Base-by-base conservation (phyloP, 1,284 basidiomycete species). In the Malassezia sp. region DNA sequence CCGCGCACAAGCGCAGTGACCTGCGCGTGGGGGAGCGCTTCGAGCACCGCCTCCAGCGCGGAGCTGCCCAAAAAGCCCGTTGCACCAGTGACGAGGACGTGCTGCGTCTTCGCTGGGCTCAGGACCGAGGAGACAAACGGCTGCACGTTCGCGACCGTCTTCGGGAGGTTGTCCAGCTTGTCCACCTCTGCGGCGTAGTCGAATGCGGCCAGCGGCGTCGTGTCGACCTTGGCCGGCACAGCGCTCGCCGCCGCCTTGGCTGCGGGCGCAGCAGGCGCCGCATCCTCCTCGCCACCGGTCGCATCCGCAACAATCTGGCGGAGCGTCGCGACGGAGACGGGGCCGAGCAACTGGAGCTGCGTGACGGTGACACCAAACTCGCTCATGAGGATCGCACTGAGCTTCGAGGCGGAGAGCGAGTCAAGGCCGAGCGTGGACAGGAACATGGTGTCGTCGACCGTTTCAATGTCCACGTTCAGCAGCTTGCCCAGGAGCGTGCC, bases 21-120 rank as follows among this genome's bases (percentile, higher is more conserved):
- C 21, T 52, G 59, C 9, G 70, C 70, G 41, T 57, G 41, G 27
- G 48, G 48, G 38, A 50, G 36, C 6, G 48, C 36, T 39, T 63
- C 52, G 22, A 67, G 52, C 33, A 71, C 45, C 21, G 59, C 54
- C 38, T 63, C 59, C 15, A 71, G 56, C 45, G 70, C 42, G 45
- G 66, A 67, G 5, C 60, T 65, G 18, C 70, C 70, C 30, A 71
- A 56, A 59, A 58, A 71, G 17, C 70, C 70, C 9, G 69, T 71
- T 17, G 69, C 63, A 24, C 70, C 70, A 9, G 70, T 71, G 27
- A 71, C 52, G 6, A 71, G 49, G 27, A 71, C 56, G 22, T 59
- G 60, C 41, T 59, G 52, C 37, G 66, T 59, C 28, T 60, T 41
- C 38, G 45, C 53, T 22, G 42, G 37, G 15, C 20, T 28, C 11